Conservation (phyloP, 116 monocot genomes). For the Dioscorea cayenensis region DNA sequence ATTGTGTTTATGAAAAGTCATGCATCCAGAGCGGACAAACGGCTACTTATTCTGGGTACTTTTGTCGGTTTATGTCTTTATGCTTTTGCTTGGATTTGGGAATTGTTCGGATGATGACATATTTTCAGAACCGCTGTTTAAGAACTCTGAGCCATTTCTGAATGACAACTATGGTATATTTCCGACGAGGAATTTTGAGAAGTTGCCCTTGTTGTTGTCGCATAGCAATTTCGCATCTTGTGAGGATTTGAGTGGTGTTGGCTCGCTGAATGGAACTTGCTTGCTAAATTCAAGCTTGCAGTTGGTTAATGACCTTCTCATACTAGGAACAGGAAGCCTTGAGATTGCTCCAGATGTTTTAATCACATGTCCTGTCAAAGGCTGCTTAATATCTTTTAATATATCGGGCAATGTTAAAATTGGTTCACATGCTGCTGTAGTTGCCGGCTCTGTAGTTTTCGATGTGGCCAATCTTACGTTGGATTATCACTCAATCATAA, state of each 20-base stretch:
- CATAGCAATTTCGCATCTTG: conserved; percentile 42
- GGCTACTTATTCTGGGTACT: conserved; percentile 8
- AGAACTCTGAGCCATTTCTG: conserved; percentile 9
- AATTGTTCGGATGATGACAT: conserved; percentile 7
- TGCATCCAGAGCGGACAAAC: conserved; percentile 26
- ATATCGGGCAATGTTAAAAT: conserved; percentile 57
- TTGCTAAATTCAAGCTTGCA: conserved; percentile 37
- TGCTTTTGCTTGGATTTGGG: conserved; percentile 18
- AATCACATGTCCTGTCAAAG: conserved; percentile 50
- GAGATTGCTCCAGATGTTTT: conserved; percentile 46
- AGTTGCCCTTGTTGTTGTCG: conserved; percentile 6
- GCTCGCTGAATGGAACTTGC: conserved; percentile 66
- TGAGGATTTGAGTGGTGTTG: conserved; percentile 69
- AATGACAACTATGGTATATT: conserved; percentile 8
- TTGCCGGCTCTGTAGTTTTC: conserved; percentile 64
- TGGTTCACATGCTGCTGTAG: conserved; percentile 45
- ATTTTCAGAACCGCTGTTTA: neutral
- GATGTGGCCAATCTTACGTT: conserved; percentile 47
- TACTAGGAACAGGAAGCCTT: conserved; percentile 64
- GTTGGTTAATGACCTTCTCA: conserved; percentile 42
- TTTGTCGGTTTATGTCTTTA: conserved; percentile 16
- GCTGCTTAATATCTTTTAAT: conserved; percentile 62
- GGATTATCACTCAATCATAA: conserved; percentile 45
- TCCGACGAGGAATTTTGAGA: conserved; percentile 2
- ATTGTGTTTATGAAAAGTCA: conserved; percentile 35